These are phyloP conservation scores for Neurospora sp. DNA, from an alignment of 2,329 filamentous ascomycete genomes.

Conservation along the genomic window DNA sequence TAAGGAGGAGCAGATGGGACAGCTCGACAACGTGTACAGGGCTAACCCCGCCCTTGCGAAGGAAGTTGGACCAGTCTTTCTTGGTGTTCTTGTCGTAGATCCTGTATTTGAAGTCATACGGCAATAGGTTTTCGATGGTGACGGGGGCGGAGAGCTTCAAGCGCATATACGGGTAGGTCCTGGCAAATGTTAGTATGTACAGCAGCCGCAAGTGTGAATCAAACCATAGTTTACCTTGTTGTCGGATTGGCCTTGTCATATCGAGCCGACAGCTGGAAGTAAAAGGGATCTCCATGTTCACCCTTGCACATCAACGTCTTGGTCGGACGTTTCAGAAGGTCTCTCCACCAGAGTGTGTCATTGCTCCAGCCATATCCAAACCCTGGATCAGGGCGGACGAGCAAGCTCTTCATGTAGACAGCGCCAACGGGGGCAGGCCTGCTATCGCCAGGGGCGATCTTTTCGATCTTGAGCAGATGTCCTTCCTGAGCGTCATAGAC, in stretches of 20 bases:
- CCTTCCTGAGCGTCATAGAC: constrained; percentile 82
- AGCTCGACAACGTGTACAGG: constrained; percentile 96
- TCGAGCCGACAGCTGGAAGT: constrained; percentile 86
- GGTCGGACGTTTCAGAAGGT: constrained; percentile 74
- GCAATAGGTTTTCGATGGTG: constrained; percentile 86
- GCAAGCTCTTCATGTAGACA: constrained; percentile 76
- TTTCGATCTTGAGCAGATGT: constrained; percentile 92
- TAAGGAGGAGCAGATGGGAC: constrained; percentile 84
- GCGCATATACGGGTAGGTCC: constrained; percentile 88
- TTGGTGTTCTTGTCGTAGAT: constrained; percentile 99
- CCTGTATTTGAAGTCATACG: constrained; percentile 97
- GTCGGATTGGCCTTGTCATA: constrained; percentile 79
- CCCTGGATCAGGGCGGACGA: constrained; percentile 85
- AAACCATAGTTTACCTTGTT: constrained; percentile 46
- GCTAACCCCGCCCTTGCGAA: constrained; percentile 91
- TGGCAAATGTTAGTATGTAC: constrained; percentile 28
- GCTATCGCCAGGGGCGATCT: constrained; percentile 85
- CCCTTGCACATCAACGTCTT: constrained; percentile 82
- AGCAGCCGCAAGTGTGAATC: background rate
- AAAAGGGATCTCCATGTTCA: constrained; percentile 83
- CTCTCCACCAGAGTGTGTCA: constrained; percentile 86
- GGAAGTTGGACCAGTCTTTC: constrained; percentile 98
- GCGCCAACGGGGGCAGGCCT: constrained; percentile 87
- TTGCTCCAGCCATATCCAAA: constrained; percentile 95
- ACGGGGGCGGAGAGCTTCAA: constrained; percentile 86